Base-by-base conservation (phyloP, 441 rosid species). In the Sinapis alba region DNA sequence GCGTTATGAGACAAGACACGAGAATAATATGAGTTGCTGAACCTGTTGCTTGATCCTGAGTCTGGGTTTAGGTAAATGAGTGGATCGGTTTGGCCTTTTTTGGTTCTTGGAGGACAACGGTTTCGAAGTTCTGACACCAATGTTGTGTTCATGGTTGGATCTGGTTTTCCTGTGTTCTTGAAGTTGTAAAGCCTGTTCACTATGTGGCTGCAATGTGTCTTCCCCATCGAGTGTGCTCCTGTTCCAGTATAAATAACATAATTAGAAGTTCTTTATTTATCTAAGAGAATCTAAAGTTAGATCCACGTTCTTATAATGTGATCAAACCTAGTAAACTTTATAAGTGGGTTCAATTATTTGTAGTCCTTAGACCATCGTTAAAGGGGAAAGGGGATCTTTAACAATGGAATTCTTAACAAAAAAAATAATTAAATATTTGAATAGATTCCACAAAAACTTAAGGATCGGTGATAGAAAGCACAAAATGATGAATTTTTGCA, bases 151-250 rank as follows among this genome's bases (percentile, higher is more conserved):
- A 92, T 85, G 71, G 69, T 65, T 0, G 89, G 92, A 65, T 95
- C 96, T 65, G 90, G 93, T 81, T 85, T 86, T 32, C 86, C 81
- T 0, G 94, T 90, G 51, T 64, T 81, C 41, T 82, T 87, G 89
- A 75, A 91, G 74, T 89, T 88, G 85, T 92, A 95, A 51, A 95
- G 86, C 65, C 98, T 82, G 66, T 88, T 88, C 23, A 69, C 83
- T 11, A 92, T 64, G 71, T 77, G 79, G 67, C 84, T 76, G 56
- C 97, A 93, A 38, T 74, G 90, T 12, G 91, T 84, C 75, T 74
- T 82, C 12, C 98, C 99, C 85, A 86, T 60, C 6, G 94, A 80
- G 62, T 93, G 98, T 68, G 88, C 89, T 65, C 92, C 99, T 87
- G 87, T 62, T 27, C 1, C 23, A 65, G 59, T 6, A 73, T 21